A percentile compares a stretch with the other conserved stretches of the same genome.
These are phyloP conservation scores for Gaeumannomyces tritici DNA, from an alignment of 2,329 filamentous ascomycete species.

Conservation along the genomic window DNA sequence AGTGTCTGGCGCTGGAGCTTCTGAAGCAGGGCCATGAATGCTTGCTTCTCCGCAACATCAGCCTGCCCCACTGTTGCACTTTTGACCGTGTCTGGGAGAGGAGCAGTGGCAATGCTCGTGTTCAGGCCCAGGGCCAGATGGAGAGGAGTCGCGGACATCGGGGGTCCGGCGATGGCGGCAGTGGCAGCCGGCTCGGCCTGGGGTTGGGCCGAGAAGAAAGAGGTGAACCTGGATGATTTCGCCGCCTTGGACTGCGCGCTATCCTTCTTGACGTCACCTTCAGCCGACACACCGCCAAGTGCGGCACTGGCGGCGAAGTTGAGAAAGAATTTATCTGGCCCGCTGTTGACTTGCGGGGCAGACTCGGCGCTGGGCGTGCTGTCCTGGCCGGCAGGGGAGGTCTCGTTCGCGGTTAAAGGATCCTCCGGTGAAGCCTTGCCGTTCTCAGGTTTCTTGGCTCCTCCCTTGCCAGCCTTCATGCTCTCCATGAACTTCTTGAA, in stretches of 20 bases:
- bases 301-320: slow-evolving; percentile 6
- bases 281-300: slow-evolving; percentile 38
- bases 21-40: slow-evolving; percentile 71
- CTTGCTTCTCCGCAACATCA: slow-evolving; percentile 67
- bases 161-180: background rate
- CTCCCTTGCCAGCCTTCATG: slow-evolving; percentile 61
- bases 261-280: slow-evolving; percentile 35
- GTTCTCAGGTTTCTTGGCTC: slow-evolving; percentile 23
- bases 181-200: slow-evolving; percentile 36
- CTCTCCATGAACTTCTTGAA: slow-evolving; percentile 91
- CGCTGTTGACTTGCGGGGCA: slow-evolving; percentile 53
- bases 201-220: slow-evolving; percentile 57
- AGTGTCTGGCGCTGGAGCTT: slow-evolving; percentile 61
- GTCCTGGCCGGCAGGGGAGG: slow-evolving; percentile 22
- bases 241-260: slow-evolving; percentile 42
- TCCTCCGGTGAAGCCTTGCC: slow-evolving; percentile 22
- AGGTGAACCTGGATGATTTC: slow-evolving; percentile 79
- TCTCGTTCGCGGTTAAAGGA: slow-evolving; percentile 23
- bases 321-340: slow-evolving; percentile 69
- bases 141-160: background rate
- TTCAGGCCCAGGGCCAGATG: slow-evolving; percentile 7
- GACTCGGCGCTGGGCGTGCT: slow-evolving; percentile 45
- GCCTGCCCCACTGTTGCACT: slow-evolving; percentile 8
- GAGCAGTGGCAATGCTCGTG: slow-evolving; percentile 24
- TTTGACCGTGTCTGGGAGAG: background rate